A percentile compares a stretch with the other conserved stretches of the same genome.
Evolutionary conservation across 768 basidiomycete genomes (phyloP).

Genomic region (Termitomyces sp.): DNA sequence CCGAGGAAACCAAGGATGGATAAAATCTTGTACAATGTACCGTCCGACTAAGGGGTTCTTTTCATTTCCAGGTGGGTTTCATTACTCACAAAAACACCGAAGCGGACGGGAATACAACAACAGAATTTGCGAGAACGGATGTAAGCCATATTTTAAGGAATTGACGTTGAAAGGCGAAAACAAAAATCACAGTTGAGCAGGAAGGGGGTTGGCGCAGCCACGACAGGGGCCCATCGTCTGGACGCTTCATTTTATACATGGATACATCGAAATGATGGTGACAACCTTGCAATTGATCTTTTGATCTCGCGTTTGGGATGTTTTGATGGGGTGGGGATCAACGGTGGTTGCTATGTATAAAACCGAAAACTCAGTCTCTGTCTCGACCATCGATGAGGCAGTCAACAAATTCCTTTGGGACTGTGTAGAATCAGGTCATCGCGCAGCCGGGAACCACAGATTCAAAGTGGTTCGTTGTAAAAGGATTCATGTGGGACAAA

Average conservation of each 20-base stretch:
- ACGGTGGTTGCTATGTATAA: conserved; percentile 7
- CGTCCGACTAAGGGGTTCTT: not conserved
- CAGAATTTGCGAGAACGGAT: conserved; percentile 57
- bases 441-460: not conserved
- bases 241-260: conserved; percentile 10
- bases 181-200: conserved; percentile 18
- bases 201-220: conserved; percentile 35
- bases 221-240: conserved; percentile 19
- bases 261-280: not conserved
- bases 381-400: not conserved
- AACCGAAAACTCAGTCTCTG: not conserved
- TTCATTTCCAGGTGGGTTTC: not conserved
- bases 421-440: not conserved
- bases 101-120: conserved; percentile 63
- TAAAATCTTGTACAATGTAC: conserved; percentile 30
- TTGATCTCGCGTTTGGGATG: conserved; percentile 13
- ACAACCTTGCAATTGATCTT: conserved; percentile 5
- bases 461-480: not conserved
- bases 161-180: conserved; percentile 15
- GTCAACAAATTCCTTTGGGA: not conserved
- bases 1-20: conserved; percentile 38
- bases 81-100: conserved; percentile 53
- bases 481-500: not conserved
- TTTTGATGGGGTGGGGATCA: conserved; percentile 14
- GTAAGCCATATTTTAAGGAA: conserved; percentile 40